Base-by-base conservation (phyloP, 306 rosid species). In the Citrullus mucosospermus region DNA sequence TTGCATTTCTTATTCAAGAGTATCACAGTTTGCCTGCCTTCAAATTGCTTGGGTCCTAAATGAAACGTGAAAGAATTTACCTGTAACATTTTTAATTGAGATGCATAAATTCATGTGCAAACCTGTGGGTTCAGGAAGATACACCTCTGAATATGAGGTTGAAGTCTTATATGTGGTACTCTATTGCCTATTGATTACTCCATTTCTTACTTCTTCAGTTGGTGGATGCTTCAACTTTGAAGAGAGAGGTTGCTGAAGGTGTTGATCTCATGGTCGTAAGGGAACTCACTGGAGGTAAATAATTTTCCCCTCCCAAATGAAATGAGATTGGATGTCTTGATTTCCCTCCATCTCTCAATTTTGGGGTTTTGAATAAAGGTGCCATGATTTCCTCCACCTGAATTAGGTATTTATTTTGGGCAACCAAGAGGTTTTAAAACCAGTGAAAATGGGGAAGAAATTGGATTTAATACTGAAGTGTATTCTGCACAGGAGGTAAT, bases 211-310 rank as follows among this genome's bases (percentile, higher is more conserved):
- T 77, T 79, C 54, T 82, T 60, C 85, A 92, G 98, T 81, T 95
- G 71, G 93, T 91, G 59, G 95, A 92, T 80, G 93, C 98, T 65
- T 95, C 98, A 38, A 89, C 97, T 81, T 86, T 95, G 90, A 95
- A 95, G 88, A 91, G 78, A 82, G 97, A 92, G 86, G 80, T 91
- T 69, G 93, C 87, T 43, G 96, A 90, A 81, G 97, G 97, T 81
- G 97, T 92, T 62, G 96, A 95, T 84, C 88, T 95, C 79, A 89
- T 95, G 96, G 95, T 95, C 86, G 87, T 95, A 79, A 88, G 97
- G 84, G 98, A 95, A 80, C 93, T 95, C 70, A 95, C 96, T 22
- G 97, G 97, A 86, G 98, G 98, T 95, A 81, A 78, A 88, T 75
- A n/a, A 15, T 10, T 20, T 48, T 4, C 67, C 10, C 53, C 15